Percentiles rank a stretch among this genome's conserved stretches.
Evolutionary conservation across 1,284 basidiomycete species (phyloP).

Genomic region (Gomphus sp.): DNA sequence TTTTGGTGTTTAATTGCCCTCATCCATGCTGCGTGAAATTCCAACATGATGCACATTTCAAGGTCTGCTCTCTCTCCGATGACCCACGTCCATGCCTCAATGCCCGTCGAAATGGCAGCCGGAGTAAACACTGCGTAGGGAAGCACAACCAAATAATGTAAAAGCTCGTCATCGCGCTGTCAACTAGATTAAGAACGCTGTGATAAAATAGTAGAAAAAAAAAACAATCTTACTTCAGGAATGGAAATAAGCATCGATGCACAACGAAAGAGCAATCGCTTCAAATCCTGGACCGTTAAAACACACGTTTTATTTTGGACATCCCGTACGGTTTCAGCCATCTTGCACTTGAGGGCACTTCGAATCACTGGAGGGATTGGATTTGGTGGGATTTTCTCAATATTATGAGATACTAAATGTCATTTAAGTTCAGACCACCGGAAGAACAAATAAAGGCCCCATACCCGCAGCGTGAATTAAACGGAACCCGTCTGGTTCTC

Average conservation of each 20-base stretch:
- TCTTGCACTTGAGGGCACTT: slow-evolving; percentile 57
- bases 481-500: slow-evolving; percentile 78
- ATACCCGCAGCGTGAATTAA: slow-evolving; percentile 48
- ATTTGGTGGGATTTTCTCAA: slow-evolving; percentile 55
- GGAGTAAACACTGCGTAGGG: slow-evolving; percentile 90
- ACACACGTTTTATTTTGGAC: slow-evolving; percentile 64
- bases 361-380: slow-evolving; percentile 51
- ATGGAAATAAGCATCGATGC: slow-evolving; percentile 72
- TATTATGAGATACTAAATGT: slow-evolving; percentile 36
- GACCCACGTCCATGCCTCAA: slow-evolving; percentile 97
- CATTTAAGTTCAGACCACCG: neutral
- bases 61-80: slow-evolving; percentile 79
- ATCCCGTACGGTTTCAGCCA: slow-evolving; percentile 58
- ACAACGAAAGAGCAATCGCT: slow-evolving; percentile 81
- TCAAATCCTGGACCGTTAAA: slow-evolving; percentile 72
- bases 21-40: slow-evolving; percentile 85
- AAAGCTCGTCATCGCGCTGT: slow-evolving; percentile 77
- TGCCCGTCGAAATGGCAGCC: slow-evolving; percentile 75
- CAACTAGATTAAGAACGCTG: neutral
- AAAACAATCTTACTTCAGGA: slow-evolving; percentile 40
- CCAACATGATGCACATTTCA: slow-evolving; percentile 72
- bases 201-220: neutral
- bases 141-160: slow-evolving; percentile 82
- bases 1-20: slow-evolving; percentile 67
- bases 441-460: slow-evolving; percentile 10